phyloP scores from a whole-genome alignment of 129 eudicot species.

The Ambrosia trifida region DNA sequence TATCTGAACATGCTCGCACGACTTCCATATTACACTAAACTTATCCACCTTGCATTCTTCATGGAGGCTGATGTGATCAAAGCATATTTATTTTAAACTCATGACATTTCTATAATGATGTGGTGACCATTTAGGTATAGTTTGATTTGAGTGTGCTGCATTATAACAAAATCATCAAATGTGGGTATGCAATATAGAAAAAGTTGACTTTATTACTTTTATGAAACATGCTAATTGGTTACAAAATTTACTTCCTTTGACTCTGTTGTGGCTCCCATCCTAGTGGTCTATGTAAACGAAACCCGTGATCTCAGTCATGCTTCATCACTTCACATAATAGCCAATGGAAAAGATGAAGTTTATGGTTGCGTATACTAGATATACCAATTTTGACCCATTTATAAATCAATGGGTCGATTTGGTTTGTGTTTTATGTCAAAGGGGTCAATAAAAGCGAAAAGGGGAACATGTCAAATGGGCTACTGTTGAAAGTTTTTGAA shows the following conservation, averaged over 20 bases:
- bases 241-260: not conserved
- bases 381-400: not conserved
- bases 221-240: not conserved
- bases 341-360: not conserved
- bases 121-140: not conserved
- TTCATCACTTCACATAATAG: not conserved
- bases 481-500: not conserved
- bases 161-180: not conserved
- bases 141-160: not conserved
- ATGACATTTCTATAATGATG: not conserved
- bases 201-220: not conserved
- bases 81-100: not conserved
- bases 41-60: slow-evolving; percentile 5
- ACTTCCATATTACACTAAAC: slow-evolving; percentile 10
- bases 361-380: not conserved
- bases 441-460: not conserved
- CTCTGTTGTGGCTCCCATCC: not conserved
- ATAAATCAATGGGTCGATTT: not conserved
- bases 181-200: not conserved
- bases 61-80: slow-evolving; percentile 1
- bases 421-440: not conserved
- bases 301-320: not conserved
- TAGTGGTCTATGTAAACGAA: not conserved
- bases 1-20: not conserved
- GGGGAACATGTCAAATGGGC: not conserved